Evolutionary conservation across 106 monocot genomes (phyloP).

Genomic region (Xerophyta viscosa): DNA sequence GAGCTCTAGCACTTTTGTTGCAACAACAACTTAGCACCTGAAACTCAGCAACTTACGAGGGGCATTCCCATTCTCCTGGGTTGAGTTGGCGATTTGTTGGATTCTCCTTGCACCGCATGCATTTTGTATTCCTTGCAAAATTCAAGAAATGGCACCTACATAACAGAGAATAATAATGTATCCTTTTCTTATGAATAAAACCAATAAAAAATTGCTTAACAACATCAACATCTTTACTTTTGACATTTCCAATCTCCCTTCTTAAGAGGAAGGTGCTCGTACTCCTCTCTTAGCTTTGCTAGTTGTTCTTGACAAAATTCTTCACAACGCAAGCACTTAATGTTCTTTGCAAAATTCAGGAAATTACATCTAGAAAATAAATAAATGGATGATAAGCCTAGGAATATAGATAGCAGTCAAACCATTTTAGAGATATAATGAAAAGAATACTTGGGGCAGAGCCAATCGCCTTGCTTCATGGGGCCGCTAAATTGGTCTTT

Average conservation of each 20-base stretch:
- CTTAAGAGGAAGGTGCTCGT: constrained; percentile 83
- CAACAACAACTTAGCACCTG: too few relatives aligned
- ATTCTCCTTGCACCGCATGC: constrained; percentile 83
- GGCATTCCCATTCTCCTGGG: constrained; percentile 95
- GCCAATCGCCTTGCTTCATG: constrained; percentile 87
- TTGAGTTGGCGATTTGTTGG: constrained; percentile 55
- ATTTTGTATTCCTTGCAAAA: constrained; percentile 87
- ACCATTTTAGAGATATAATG: not conserved
- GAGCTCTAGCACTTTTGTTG: too few relatives aligned
- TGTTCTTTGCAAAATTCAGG: constrained; percentile 80
- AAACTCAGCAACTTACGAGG: constrained; percentile 50
- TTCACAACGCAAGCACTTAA: constrained; percentile 75
- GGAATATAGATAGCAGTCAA: not conserved
- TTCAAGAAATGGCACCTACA: constrained; percentile 95
- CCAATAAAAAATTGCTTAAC: not conserved
- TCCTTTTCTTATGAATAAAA: not conserved
- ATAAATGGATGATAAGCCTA: not conserved
- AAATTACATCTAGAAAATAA: constrained; percentile 64
- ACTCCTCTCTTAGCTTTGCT: constrained; percentile 45
- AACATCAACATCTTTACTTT: constrained; percentile 33
- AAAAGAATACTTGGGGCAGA: constrained; percentile 64
- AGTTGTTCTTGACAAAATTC: constrained; percentile 56
- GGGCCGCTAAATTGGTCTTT: constrained; percentile 23
- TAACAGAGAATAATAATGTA: not conserved
- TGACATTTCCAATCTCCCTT: constrained; percentile 94